Evolutionary conservation across 2,329 filamentous ascomycete species (phyloP), one percentile per base, ranked within the genome.

Genomic region (Sporothrix globosa): DNA sequence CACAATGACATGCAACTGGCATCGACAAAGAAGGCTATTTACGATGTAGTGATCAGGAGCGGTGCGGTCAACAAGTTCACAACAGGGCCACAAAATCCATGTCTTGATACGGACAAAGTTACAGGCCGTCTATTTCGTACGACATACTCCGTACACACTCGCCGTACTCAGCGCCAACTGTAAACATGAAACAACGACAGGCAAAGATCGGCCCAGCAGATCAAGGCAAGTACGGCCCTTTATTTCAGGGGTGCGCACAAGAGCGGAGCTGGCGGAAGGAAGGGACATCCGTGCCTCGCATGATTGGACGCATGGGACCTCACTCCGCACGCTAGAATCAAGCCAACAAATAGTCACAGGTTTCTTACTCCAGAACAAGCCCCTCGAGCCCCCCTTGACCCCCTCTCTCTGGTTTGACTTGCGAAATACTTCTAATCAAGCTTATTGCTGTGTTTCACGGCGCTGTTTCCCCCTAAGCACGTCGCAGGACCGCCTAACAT

Each of bases 161-260:
- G 34, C 5, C 34, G 34, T 7, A 34, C 21, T 46, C 58, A 63
- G 39, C 58, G 19, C 34, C 58, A 27, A 4, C 58, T 60, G 58
- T 39, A 34, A n/a, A 63, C 58, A 39, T 63, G 58, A 63, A 63
- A 63, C 58, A 27, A 61, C 58, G 58, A 63, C 39, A 63, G 39
- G 58, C 39, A 63, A 39, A 63, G 58, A 63, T 63, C 58, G 39
- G 58, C 58, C 58, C 24, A 63, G 58, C 39, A 54, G 58, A 63
- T 63, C 39, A 63, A 21, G 39, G 58, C 58, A 63, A 46, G 58
- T 17, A 39, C 39, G 39, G 39, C 2, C 39, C 39, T 44, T 60
- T 39, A 41, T 4, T 4, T 3, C 17, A n/a, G 7, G 13, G 6
- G 61, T 50, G 61, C 44, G 60, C 44, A 48, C 13, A 65, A 3